Base-by-base conservation (phyloP, 257 asterid genomes). In the Solanum bulbocastanum region DNA sequence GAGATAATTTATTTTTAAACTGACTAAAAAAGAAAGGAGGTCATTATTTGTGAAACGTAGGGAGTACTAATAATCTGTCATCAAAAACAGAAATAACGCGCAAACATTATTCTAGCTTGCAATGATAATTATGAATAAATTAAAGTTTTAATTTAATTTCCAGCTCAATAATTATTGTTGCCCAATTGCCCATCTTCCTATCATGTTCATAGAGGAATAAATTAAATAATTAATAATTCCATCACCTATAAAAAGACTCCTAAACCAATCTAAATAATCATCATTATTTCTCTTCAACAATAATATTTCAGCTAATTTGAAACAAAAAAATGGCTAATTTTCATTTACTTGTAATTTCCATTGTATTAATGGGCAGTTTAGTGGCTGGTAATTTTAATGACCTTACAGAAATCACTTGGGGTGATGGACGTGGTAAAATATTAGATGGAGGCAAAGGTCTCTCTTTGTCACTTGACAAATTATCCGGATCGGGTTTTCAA, bases 401-500 rank as follows among this genome's bases (percentile, higher is more conserved):
- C 71, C 96, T 93, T 3, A 90, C 86, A 18, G 88, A 74, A 33
- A 39, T 91, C 8, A 92, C 88, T 11, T 94, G 90, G 89, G 98
- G 98, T 1, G 94, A 90, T 10, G 89, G 90, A 6, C 92, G 95
- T 2, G 94, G 88, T 18, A 74, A 85, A 89, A 89, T 94, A 20
- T 46, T 39, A 5, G 68, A 89, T 10, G 90, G 91, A 10, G 98
- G 98, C n/a, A 91, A 88, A 40, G 46, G 69, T 7, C 91, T 94
- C 3, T 20, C 98, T 0, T 83, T 95, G 10, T 89, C 92, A 25
- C 93, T 95, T 23, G 98, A 95, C 49, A 92, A 93, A 2, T n/a
- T 10, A 30, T 90, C 97, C 1, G 98, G 98, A 46, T 92, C 94
- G 0, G 98, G 98, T 3, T 95, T 94, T 23, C 89, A 93, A 88